Evolutionary conservation across 257 asterid genomes (phyloP).

Genomic region (Solanum pennellii): DNA sequence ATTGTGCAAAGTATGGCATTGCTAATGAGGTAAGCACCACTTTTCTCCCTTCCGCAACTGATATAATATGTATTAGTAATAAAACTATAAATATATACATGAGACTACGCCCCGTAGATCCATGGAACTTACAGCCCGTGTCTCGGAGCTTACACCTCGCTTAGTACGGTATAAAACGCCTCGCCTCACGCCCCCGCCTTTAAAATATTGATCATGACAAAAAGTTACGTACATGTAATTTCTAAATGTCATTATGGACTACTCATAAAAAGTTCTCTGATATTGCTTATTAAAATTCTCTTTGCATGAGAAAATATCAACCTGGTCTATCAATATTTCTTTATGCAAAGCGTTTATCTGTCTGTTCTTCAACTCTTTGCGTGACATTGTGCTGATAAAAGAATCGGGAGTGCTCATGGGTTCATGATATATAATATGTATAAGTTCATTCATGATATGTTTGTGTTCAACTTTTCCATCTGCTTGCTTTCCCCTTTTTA

Average conservation of each 20-base stretch:
- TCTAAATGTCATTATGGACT: background rate
- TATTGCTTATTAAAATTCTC: background rate
- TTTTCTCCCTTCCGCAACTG: background rate
- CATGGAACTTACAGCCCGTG: too few species aligned
- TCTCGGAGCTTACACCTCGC: too few species aligned
- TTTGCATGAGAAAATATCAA: background rate
- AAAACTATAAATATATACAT: too few species aligned
- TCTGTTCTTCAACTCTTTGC: background rate
- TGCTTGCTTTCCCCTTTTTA: background rate
- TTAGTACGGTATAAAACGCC: too few species aligned
- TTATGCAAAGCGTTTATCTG: background rate
- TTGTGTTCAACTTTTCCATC: background rate
- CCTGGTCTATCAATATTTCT: background rate
- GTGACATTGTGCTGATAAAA: background rate
- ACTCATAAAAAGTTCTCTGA: background rate
- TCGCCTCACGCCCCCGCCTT: too few species aligned
- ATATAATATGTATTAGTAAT: background rate
- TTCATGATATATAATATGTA: background rate
- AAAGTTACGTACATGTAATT: background rate
- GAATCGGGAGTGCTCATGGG: background rate
- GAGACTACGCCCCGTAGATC: too few species aligned
- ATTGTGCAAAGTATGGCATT: conserved; percentile 93
- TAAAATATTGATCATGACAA: background rate
- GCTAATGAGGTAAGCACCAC: conserved; percentile 67
- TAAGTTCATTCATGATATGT: background rate